Evolutionary conservation across 495 filamentous ascomycete genomes (phyloP), one percentile per base, ranked within the genome.

Genomic region (Xylaria grammica): DNA sequence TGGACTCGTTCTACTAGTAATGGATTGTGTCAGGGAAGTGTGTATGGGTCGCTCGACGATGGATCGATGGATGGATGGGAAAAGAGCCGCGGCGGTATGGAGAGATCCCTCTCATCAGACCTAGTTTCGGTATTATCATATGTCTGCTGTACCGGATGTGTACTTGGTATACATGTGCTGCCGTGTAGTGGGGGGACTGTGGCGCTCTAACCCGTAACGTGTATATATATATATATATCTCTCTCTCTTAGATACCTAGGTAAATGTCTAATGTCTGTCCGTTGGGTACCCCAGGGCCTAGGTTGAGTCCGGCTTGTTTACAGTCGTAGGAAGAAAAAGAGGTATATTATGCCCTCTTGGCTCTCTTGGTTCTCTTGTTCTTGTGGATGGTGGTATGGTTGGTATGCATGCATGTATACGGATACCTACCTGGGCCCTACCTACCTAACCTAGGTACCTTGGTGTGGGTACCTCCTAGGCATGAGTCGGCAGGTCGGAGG

Each of bases 1-100:
- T 45, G 34, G 46, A 53, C 45, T 30, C 7, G 30, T 50, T 8
- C 30, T 61, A 42, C 34, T 42, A 62, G 50, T 62, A 52, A 60
- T 26, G 42, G 36, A 63, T 56, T 10, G 48, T 29, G 40, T 26
- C 46, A 44, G 32, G 58, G 46, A 27, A 69, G 55, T 52, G 59
- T 11, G 50, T 59, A 50, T 52, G 58, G 45, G 48, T 65, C 46
- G 40, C 38, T 38, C 7, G 55, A 53, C 56, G 22, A 66, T 51
- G 49, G 34, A 44, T 22, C 4, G 17, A 45, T 65, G 50, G 38
- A 45, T 42, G 22, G 49, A 27, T 45, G 52, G 52, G 36, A 68
- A 65, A 73, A 56, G 30, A 67, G 63, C 70, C 71, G 71, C 71
- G 71, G 68, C 64, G 58, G 45, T 62, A 57, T 45, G 58, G 61